A percentile compares a stretch with the other conserved stretches of the same genome.
phyloP scores from a whole-genome alignment of 1,139 yeast species.

The Saccharomycopsis crataegensis region DNA sequence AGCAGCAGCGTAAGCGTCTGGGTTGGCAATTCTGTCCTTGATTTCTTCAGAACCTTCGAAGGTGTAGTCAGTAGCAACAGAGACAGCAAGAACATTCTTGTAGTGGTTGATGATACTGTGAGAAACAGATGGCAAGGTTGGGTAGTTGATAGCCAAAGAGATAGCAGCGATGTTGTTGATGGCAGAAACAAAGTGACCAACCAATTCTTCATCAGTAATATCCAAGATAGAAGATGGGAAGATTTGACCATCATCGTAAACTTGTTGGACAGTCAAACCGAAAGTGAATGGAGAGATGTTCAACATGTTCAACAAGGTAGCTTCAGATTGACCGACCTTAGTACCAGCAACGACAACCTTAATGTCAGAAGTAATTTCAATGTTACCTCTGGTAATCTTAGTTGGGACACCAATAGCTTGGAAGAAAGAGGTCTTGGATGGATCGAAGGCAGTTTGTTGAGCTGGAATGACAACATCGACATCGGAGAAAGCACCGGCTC shows the following conservation, averaged over 20 bases:
- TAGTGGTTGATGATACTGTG: slow-evolving; percentile 98
- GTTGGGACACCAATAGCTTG: slow-evolving; percentile 99
- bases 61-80: slow-evolving; percentile 98
- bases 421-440: slow-evolving; percentile 99
- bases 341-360: slow-evolving; percentile 82
- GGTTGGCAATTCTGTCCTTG: slow-evolving; percentile 99
- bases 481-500: slow-evolving; percentile 99
- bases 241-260: slow-evolving; percentile 97
- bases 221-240: slow-evolving; percentile 96
- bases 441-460: slow-evolving; percentile 99
- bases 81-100: slow-evolving; percentile 97
- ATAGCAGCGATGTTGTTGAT: slow-evolving; percentile 89
- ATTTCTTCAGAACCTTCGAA: slow-evolving; percentile 98
- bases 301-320: slow-evolving; percentile 97
- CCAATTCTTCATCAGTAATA: slow-evolving; percentile 95
- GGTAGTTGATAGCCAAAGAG: slow-evolving; percentile 98
- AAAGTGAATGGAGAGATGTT: slow-evolving; percentile 99
- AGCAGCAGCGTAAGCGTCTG: slow-evolving; percentile 98
- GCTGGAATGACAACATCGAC: slow-evolving; percentile 96
- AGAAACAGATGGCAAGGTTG: slow-evolving; percentile 99
- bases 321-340: slow-evolving; percentile 99
- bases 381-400: slow-evolving; percentile 99
- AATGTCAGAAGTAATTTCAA: slow-evolving; percentile 97
- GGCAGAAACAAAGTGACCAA: slow-evolving; percentile 87
- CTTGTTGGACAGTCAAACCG: slow-evolving; percentile 95